A percentile compares a stretch with the other conserved stretches of the same genome.
Conservation (phyloP, 2,329 filamentous ascomycete genomes). For the Colletotrichum musicola region DNA sequence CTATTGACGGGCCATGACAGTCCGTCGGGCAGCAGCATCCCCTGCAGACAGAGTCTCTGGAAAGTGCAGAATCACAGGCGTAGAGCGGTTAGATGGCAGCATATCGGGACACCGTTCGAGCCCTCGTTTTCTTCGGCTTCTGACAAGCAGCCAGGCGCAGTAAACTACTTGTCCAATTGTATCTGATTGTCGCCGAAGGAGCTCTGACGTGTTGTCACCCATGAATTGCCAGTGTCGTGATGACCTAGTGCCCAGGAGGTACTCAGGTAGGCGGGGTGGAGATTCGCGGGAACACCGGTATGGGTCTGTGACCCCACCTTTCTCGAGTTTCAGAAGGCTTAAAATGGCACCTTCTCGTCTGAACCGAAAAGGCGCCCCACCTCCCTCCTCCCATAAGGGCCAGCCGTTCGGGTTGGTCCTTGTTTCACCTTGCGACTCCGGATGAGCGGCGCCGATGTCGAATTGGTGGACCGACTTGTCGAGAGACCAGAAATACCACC, state of each 20-base stretch:
- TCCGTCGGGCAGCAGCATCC: not conserved
- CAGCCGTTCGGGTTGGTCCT: not conserved
- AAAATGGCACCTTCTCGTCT: conserved; percentile 28
- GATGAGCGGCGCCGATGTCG: conserved; percentile 23
- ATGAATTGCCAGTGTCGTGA: too few relatives aligned
- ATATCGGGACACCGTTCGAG: not conserved
- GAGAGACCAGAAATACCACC: too few relatives aligned
- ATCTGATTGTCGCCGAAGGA: not conserved
- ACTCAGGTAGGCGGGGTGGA: not conserved
- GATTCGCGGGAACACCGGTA: conserved; percentile 29
- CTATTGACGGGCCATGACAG: conserved; percentile 15
- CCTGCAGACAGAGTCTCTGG: not conserved
- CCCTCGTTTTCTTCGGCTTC: too few relatives aligned
- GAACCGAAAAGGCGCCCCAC: not conserved
- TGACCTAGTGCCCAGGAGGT: too few relatives aligned
- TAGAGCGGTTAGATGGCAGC: not conserved
- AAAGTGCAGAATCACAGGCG: not conserved
- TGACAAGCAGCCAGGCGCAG: too few relatives aligned
- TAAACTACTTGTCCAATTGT: not conserved
- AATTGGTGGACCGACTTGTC: conserved; percentile 7
- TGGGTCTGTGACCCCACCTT: not conserved
- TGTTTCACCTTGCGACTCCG: conserved; percentile 37
- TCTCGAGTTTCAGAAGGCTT: conserved; percentile 34
- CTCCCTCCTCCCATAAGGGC: too few relatives aligned
- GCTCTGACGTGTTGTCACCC: not conserved